These are phyloP conservation scores for Skeletonema costatum DNA, from an alignment of 108 stramenopile species.

Conservation along the genomic window DNA sequence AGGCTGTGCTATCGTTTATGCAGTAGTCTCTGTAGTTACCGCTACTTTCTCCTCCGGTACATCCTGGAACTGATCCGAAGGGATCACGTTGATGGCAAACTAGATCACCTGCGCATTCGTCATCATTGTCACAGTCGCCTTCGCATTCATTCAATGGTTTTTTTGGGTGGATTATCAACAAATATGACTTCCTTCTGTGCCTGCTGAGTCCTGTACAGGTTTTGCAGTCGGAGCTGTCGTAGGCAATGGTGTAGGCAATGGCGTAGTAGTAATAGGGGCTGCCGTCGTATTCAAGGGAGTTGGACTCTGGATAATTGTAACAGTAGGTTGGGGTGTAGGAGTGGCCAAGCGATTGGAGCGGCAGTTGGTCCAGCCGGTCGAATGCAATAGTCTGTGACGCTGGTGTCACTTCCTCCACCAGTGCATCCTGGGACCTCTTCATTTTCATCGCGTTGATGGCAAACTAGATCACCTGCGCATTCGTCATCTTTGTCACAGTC, in stretches of 20 bases:
- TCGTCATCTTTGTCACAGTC: slow-evolving; percentile 51
- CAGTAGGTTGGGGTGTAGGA: neutral
- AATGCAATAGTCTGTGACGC: slow-evolving; percentile 25
- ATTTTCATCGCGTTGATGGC: slow-evolving; percentile 33
- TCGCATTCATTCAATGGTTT: slow-evolving; percentile 2
- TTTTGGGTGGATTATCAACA: neutral
- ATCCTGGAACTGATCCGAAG: slow-evolving; percentile 21
- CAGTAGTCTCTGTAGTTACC: slow-evolving; percentile 16
- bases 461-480: slow-evolving; percentile 35
- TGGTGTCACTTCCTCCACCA: neutral
- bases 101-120: slow-evolving; percentile 24
- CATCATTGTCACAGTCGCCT: slow-evolving; percentile 3
- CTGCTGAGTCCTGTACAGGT: neutral
- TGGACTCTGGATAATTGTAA: neutral
- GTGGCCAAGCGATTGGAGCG: neutral
- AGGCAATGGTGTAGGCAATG: neutral
- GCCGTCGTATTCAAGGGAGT: neutral
- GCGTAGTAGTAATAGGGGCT: no score
- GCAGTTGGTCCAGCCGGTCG: neutral
- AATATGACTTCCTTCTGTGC: no score
- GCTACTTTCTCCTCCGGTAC: slow-evolving; percentile 1
- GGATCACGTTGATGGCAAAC: slow-evolving; percentile 10
- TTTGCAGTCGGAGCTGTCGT: neutral
- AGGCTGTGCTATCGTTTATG: neutral
- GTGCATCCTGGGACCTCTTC: slow-evolving; percentile 27